Evolutionary conservation across 192 early-diverging fungal genomes (phyloP).

Genomic region (Coemansia interrupta): DNA sequence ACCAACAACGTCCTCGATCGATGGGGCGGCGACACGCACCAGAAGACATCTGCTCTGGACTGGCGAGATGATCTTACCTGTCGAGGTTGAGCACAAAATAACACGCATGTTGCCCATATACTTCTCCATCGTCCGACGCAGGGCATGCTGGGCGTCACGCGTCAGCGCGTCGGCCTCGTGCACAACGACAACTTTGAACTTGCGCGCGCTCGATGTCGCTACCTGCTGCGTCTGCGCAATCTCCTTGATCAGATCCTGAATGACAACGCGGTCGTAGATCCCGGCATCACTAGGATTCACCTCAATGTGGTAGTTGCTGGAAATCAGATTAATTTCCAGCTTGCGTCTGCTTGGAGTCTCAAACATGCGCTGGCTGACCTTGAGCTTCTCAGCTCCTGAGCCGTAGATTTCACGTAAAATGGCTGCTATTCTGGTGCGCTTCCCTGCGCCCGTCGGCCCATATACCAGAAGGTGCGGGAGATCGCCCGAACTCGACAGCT

Average conservation of each 20-base stretch:
- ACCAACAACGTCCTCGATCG: conserved; percentile 64
- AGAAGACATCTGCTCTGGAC: conserved; percentile 89
- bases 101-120: conserved; percentile 91
- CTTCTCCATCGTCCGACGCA: conserved; percentile 99
- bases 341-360: conserved; percentile 81
- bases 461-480: conserved; percentile 94
- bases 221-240: conserved; percentile 94
- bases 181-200: conserved; percentile 93
- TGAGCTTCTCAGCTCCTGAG: conserved; percentile 86
- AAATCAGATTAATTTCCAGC: conserved; percentile 80
- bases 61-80: conserved; percentile 87
- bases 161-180: conserved; percentile 90
- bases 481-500: conserved; percentile 74
- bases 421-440: conserved; percentile 90
- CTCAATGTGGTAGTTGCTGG: conserved; percentile 96
- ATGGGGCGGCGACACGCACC: conserved; percentile 81
- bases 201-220: conserved; percentile 68
- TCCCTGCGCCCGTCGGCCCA: conserved; percentile 94
- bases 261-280: conserved; percentile 83
- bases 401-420: conserved; percentile 88
- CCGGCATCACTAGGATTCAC: conserved; percentile 97
- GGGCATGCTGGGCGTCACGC: conserved; percentile 88
- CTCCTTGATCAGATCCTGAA: conserved; percentile 96
- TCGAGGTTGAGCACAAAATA: conserved; percentile 86
- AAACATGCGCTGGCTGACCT: conserved; percentile 83